Evolutionary conservation across 495 filamentous ascomycete genomes (phyloP).

Genomic region (Podospora conica): DNA sequence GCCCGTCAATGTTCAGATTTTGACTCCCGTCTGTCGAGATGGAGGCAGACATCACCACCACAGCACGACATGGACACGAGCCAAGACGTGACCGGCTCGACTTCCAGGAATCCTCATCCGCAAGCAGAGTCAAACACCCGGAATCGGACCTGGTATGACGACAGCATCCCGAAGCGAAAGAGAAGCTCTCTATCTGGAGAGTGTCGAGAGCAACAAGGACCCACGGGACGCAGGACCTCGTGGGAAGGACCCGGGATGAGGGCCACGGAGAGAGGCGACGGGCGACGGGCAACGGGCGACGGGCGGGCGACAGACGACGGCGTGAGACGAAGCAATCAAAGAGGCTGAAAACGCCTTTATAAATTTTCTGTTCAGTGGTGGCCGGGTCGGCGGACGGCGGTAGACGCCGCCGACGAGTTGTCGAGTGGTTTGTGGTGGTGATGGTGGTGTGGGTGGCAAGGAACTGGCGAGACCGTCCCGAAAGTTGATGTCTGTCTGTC

Average conservation of each 20-base stretch:
- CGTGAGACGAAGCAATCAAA: constrained; percentile 14
- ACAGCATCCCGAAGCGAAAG: not conserved
- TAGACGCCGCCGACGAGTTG: not conserved
- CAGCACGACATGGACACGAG: not conserved
- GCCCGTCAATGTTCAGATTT: too few relatives aligned
- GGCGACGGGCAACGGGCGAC: not conserved
- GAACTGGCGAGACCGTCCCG: not conserved
- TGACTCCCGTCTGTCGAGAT: too few relatives aligned
- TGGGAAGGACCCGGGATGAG: constrained; percentile 8
- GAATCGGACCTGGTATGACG: not conserved
- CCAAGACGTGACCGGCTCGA: not conserved
- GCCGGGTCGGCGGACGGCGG: constrained; percentile 3
- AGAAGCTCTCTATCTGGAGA: constrained; percentile 4
- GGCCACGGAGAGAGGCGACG: not conserved
- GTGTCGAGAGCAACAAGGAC: constrained; percentile 1
- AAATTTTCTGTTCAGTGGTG: constrained; percentile 3
- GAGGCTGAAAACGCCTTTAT: constrained; percentile 15
- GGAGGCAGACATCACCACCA: too few relatives aligned
- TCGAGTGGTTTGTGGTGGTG: too few relatives aligned
- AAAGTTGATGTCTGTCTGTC: too few relatives aligned
- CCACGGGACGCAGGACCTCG: constrained; percentile 7
- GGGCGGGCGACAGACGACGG: not conserved
- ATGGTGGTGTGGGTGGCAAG: not conserved
- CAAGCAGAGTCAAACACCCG: not conserved
- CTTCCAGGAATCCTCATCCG: not conserved